Base-by-base conservation (phyloP, 2,329 filamentous ascomycete species). In the Pyricularia sp. region DNA sequence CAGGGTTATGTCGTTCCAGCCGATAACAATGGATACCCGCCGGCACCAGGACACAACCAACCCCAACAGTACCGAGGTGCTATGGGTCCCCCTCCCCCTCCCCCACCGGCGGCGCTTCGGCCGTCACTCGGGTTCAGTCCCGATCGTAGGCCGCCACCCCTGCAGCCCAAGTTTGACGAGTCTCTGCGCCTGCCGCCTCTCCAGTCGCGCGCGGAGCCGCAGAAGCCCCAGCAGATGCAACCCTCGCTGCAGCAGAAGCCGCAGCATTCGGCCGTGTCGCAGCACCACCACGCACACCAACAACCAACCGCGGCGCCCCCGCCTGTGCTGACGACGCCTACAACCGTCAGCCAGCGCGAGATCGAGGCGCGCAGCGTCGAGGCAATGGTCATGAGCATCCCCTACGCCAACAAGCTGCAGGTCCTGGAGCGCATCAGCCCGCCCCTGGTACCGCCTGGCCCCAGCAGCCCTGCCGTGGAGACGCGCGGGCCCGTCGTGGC, bases 401-500 rank as follows among this genome's bases (percentile, higher is more conserved):
- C 90, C 0, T 90, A 91, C 74, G 79, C 88, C 64, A 88, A 88
- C 72, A 97, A 97, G 78, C 86, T 97, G 73, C 88, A 88, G 66
- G 85, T 94, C 2, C 82, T 98, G 42, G 84, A 88, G 20, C 89
- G 88, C 71, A 92, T 97, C 72, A 90, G 90, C 64, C 91, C 90
- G 28, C 88, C 92, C 0, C 81, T 92, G 17, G 79, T 80, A 6
- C 73, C 80, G 20, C 74, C 79, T 0, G 74, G 76, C 5, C 76
- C 78, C 31, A 42, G 64, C 28, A 36, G 64, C n/a, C 50, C 74
- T 3, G 71, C 71, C 1, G 76, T 78, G 70, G 79, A 82, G 72
- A 81, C 82, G 7, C 86, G 93, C n/a, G 94, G 94, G 0, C 87
- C 91, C 0, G 86, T 97, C 55, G 89, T 98, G 71, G 90, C 92